phyloP scores from a whole-genome alignment of 1,284 basidiomycete genomes.

The Cystobasidium pallidum region DNA sequence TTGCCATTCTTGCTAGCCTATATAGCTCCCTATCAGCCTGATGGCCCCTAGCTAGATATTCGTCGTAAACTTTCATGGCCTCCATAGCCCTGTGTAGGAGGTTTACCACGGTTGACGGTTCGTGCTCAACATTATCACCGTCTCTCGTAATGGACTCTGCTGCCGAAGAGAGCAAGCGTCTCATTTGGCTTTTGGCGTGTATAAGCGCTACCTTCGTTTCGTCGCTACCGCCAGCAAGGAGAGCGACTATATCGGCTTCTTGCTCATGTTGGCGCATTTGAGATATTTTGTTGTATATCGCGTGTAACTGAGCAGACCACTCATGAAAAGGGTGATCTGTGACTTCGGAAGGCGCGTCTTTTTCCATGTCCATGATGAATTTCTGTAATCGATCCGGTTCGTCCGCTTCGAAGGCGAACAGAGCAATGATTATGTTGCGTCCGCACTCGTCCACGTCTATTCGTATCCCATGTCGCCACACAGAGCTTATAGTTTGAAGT shows the following conservation, averaged over 20 bases:
- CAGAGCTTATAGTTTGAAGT: not conserved
- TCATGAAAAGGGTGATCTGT: not conserved
- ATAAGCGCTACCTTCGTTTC: not conserved
- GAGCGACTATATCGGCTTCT: not conserved
- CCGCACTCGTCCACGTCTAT: not conserved
- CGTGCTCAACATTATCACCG: not conserved
- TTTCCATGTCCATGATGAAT: not conserved
- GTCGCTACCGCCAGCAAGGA: not conserved
- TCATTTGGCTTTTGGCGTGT: not conserved
- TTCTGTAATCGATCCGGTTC: not conserved
- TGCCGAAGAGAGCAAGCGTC: not conserved
- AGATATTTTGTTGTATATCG: not conserved
- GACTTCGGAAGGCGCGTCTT: not conserved
- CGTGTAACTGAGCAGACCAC: not conserved
- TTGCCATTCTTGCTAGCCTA: slow-evolving; percentile 6
- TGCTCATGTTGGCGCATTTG: not conserved
- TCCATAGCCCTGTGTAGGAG: not conserved
- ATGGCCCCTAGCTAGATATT: not conserved
- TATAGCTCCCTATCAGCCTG: slow-evolving; percentile 7
- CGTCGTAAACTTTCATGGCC: slow-evolving; percentile 1
- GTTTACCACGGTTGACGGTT: not conserved
- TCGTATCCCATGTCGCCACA: not conserved
- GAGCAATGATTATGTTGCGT: not conserved
- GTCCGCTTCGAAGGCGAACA: not conserved
- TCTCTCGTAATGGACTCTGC: not conserved